These are phyloP conservation scores for Wickerhamiella hasegawae DNA, from an alignment of 805 yeast species.

Conservation along the genomic window DNA sequence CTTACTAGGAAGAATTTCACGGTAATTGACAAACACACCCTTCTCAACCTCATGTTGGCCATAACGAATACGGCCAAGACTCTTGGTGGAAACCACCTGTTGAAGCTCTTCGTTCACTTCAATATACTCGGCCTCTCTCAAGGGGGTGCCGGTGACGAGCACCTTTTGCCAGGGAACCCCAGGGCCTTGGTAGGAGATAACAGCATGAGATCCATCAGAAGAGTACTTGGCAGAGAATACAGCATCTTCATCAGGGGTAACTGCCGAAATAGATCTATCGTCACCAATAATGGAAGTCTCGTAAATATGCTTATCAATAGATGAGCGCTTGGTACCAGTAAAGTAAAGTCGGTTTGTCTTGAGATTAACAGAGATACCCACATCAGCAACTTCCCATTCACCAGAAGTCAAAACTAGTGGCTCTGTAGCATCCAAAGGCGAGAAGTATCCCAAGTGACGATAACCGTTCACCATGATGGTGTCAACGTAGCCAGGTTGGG, in stretches of 20 bases:
- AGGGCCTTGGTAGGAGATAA: conserved; percentile 68
- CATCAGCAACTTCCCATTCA: conserved; percentile 79
- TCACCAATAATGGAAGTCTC: conserved; percentile 40
- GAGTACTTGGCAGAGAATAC: conserved; percentile 64
- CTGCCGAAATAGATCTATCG: conserved; percentile 24
- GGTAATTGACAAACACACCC: conserved; percentile 33
- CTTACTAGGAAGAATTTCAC: conserved; percentile 62
- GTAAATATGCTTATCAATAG: conserved; percentile 74
- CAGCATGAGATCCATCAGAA: conserved; percentile 55
- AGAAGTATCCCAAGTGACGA: conserved; percentile 69
- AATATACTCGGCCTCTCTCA: conserved; percentile 18
- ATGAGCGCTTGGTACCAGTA: conserved; percentile 56
- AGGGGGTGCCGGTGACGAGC: conserved; percentile 27
- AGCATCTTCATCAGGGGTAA: conserved; percentile 40
- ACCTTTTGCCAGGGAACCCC: conserved; percentile 63
- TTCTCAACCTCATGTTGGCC: conserved; percentile 32
- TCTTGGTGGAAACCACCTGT: conserved; percentile 13
- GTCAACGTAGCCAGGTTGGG: conserved; percentile 65
- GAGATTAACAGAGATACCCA: conserved; percentile 32
- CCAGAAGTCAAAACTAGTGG: conserved; percentile 58
- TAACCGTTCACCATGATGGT: conserved; percentile 33
- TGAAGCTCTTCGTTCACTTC: conserved; percentile 19
- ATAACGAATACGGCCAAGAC: conserved; percentile 29
- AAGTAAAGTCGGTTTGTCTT: conserved; percentile 43
- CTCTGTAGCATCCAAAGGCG: conserved; percentile 43